phyloP scores from a whole-genome alignment of 2,329 filamentous ascomycete species.

The Fusarium guadeloupense region DNA sequence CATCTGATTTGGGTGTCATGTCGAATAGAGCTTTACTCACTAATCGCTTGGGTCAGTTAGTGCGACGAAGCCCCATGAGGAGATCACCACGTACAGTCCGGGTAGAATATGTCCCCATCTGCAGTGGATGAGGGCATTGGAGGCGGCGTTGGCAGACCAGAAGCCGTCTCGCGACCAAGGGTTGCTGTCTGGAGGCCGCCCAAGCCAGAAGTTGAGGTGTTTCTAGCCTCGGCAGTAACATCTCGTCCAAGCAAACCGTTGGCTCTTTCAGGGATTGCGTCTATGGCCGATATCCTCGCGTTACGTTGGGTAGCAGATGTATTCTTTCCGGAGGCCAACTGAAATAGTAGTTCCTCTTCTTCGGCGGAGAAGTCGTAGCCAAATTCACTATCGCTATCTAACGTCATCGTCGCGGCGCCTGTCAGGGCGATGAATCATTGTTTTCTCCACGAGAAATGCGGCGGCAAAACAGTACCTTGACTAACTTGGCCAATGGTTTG shows the following conservation, averaged over 20 bases:
- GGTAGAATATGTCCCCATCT: conserved; percentile 53
- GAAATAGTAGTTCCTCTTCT: conserved; percentile 55
- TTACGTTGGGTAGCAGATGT: conserved; percentile 10
- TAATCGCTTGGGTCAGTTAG: conserved; percentile 75
- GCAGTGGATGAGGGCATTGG: conserved; percentile 21
- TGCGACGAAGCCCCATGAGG: conserved; percentile 21
- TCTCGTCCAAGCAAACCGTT: conserved; percentile 13
- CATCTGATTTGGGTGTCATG: conserved; percentile 27
- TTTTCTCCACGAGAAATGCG: conserved; percentile 4
- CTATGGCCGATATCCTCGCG: conserved; percentile 27
- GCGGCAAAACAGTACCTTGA: conserved; percentile 7
- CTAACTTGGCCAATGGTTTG: conserved; percentile 12
- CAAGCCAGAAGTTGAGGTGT: background rate
- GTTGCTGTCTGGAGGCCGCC: conserved; percentile 2
- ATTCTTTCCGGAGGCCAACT: conserved; percentile 44
- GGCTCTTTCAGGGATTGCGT: conserved; percentile 37
- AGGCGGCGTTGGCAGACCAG: conserved; percentile 17
- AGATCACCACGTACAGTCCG: conserved; percentile 59
- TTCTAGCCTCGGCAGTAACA: conserved; percentile 9
- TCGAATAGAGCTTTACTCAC: conserved; percentile 59
- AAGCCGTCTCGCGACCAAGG: background rate
- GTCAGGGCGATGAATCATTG: conserved; percentile 38
- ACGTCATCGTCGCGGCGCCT: conserved; percentile 24
- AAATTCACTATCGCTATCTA: conserved; percentile 55
- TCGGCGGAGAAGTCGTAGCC: conserved; percentile 58